Conservation (phyloP, 208 protist species). For the Trypanosoma melophagium region DNA sequence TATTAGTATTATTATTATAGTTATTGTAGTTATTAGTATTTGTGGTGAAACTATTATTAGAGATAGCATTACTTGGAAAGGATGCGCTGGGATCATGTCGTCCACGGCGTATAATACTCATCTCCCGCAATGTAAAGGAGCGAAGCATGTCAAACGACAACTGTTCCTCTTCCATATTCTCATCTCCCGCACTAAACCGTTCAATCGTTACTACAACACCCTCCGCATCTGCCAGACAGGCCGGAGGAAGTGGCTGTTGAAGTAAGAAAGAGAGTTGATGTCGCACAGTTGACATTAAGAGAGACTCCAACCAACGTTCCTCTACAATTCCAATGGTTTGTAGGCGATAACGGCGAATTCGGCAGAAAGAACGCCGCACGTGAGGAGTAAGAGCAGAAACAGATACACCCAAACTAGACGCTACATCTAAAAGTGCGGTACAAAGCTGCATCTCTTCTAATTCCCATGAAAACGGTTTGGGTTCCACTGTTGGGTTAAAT, state of each 20-base stretch:
- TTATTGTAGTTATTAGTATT: too few relatives aligned
- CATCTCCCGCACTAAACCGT: constrained; percentile 14
- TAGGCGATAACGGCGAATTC: constrained; percentile 29
- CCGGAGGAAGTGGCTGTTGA: constrained; percentile 21
- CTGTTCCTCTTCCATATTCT: constrained; percentile 31
- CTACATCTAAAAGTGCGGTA: constrained; percentile 36
- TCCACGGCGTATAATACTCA: constrained; percentile 50
- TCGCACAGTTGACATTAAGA: constrained; percentile 31
- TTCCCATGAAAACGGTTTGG: constrained; percentile 51
- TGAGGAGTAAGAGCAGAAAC: constrained; percentile 35
- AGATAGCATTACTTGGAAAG: too few relatives aligned
- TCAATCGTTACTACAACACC: constrained; percentile 15
- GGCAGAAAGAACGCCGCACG: constrained; percentile 53
- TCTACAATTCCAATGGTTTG: constrained; percentile 14
- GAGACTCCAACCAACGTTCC: constrained; percentile 19
- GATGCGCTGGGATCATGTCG: constrained; percentile 18
- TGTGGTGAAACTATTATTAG: too few relatives aligned
- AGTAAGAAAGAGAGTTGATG: constrained; percentile 37
- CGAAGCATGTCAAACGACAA: constrained; percentile 57
- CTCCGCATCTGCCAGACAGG: constrained; percentile 4
- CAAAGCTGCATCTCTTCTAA: constrained; percentile 55
- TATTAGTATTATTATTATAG: too few relatives aligned
- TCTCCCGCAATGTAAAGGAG: constrained; percentile 56
- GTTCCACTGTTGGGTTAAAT: constrained; percentile 5
- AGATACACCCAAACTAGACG: constrained; percentile 39